Evolutionary conservation across 306 rosid species (phyloP).

Genomic region (Benincasa hispida): DNA sequence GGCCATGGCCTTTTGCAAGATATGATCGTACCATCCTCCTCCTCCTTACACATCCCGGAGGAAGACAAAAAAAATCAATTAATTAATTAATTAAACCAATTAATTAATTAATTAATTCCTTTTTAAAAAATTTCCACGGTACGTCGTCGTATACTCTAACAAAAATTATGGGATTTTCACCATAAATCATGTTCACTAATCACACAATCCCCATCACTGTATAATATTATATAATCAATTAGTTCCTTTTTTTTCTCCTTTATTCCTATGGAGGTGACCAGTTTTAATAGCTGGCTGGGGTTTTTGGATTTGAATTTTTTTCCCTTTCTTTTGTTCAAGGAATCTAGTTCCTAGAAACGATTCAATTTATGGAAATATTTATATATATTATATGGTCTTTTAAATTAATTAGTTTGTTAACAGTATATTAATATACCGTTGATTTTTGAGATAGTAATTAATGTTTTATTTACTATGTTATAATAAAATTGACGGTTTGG

Average conservation of each 20-base stretch:
- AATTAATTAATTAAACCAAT: neutral
- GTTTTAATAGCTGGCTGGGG: neutral
- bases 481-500: no score
- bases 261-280: neutral
- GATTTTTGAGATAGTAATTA: no score
- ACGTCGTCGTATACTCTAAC: neutral
- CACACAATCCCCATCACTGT: neutral
- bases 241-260: neutral
- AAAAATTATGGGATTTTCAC: neutral
- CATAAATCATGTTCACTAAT: neutral
- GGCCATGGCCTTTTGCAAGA: conserved; percentile 3
- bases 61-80: neutral
- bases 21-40: neutral
- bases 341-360: neutral
- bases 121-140: neutral
- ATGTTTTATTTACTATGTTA: no score
- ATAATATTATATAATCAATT: neutral
- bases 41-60: neutral
- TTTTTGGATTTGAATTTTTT: neutral
- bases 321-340: neutral
- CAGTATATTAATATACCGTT: no score
- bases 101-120: neutral
- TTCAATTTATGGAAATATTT: neutral
- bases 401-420: no score
- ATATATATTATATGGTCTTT: neutral